A percentile compares a stretch with the other conserved stretches of the same genome.
Evolutionary conservation across 1,139 yeast genomes (phyloP).

Genomic region (Debaryomycetaceae sp.): DNA sequence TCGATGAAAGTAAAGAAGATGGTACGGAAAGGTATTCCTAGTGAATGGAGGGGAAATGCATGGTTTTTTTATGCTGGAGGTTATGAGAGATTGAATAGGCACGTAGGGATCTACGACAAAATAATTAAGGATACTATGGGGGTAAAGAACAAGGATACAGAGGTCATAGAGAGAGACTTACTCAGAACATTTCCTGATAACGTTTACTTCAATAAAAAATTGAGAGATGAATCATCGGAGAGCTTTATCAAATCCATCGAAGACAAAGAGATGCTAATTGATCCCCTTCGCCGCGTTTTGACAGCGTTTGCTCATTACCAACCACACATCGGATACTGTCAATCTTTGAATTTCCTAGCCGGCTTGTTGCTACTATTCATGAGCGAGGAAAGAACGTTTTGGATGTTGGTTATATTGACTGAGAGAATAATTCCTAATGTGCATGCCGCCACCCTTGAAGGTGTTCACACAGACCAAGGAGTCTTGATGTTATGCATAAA

Average conservation of each 20-base stretch:
- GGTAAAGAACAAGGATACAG: slow-evolving; percentile 67
- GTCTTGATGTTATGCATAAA: slow-evolving; percentile 82
- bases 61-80: slow-evolving; percentile 99
- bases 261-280: slow-evolving; percentile 50
- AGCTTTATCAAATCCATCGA: slow-evolving; percentile 28
- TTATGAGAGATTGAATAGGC: slow-evolving; percentile 62
- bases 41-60: slow-evolving; percentile 95
- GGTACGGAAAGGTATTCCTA: slow-evolving; percentile 89
- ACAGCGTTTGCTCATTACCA: slow-evolving; percentile 81
- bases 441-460: slow-evolving; percentile 86
- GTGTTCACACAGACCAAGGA: slow-evolving; percentile 94
- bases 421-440: slow-evolving; percentile 86
- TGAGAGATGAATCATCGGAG: slow-evolving; percentile 1
- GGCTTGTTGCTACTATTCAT: slow-evolving; percentile 77
- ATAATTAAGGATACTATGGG: slow-evolving; percentile 55
- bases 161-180: slow-evolving; percentile 88
- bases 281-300: slow-evolving; percentile 73
- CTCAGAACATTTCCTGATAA: slow-evolving; percentile 95
- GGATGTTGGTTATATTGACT: slow-evolving; percentile 93
- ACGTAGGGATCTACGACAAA: slow-evolving; percentile 69
- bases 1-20: slow-evolving; percentile 81
- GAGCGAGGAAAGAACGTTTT: slow-evolving; percentile 86
- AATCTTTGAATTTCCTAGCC: slow-evolving; percentile 86
- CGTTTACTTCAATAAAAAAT: slow-evolving; percentile 52
- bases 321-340: slow-evolving; percentile 94